Conservation (phyloP, 2,329 filamentous ascomycete species). For the Verticillium alfalfae region DNA sequence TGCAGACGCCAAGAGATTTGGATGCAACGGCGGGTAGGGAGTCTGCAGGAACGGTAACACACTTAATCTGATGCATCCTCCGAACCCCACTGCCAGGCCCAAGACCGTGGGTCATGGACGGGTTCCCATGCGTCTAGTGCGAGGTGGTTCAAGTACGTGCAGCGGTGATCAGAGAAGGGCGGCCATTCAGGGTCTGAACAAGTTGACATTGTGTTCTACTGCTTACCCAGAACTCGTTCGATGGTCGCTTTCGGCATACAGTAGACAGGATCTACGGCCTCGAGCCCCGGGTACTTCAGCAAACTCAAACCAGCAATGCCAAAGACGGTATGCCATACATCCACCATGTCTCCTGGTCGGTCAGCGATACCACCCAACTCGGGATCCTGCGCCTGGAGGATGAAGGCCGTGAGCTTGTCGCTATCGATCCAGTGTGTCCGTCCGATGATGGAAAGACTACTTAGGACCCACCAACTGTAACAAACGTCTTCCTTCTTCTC, state of each 20-base stretch:
- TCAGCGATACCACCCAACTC: constrained; percentile 84
- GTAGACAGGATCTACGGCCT: constrained; percentile 83
- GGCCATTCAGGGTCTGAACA: not conserved
- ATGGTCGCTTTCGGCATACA: constrained; percentile 69
- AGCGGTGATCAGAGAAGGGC: not conserved
- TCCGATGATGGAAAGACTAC: constrained; percentile 83
- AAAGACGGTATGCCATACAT: constrained; percentile 94
- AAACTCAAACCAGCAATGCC: constrained; percentile 84
- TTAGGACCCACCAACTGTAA: constrained; percentile 98
- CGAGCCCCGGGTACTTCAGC: constrained; percentile 68
- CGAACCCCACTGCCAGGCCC: not conserved
- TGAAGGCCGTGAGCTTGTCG: constrained; percentile 72
- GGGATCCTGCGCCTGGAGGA: constrained; percentile 81
- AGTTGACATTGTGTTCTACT: not conserved
- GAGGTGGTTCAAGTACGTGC: not conserved
- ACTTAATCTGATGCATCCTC: not conserved
- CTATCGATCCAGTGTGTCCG: constrained; percentile 91
- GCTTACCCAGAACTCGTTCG: constrained; percentile 46
- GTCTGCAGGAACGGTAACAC: not conserved
- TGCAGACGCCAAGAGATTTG: not conserved
- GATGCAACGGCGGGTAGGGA: not conserved
- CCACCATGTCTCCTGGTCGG: constrained; percentile 87
- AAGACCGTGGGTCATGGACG: not conserved
- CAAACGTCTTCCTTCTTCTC: constrained; percentile 97
- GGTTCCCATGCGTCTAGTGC: not conserved